Conservation (phyloP, 2,329 filamentous ascomycete genomes). For the Fusarium acutatum region DNA sequence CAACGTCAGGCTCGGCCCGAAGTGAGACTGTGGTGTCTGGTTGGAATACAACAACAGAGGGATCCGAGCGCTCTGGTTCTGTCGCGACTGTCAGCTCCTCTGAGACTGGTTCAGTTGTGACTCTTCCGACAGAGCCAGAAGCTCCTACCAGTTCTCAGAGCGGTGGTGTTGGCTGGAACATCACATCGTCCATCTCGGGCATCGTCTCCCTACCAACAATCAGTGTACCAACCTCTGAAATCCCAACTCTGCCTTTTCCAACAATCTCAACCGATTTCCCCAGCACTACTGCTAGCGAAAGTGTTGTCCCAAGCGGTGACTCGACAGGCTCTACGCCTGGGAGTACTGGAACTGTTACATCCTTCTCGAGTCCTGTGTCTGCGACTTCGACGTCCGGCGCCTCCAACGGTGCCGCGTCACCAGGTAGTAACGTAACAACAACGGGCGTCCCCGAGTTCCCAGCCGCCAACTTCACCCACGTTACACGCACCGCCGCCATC, state of each 20-base stretch:
- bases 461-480: slow-evolving; percentile 46
- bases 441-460: slow-evolving; percentile 29
- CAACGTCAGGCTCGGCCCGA: background rate
- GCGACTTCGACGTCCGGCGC: background rate
- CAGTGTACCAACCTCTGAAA: slow-evolving; percentile 9
- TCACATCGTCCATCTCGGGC: slow-evolving; percentile 8
- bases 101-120: background rate
- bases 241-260: background rate
- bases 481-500: slow-evolving; percentile 42
- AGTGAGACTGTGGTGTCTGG: background rate
- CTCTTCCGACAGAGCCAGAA: background rate
- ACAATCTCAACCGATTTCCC: background rate
- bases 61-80: background rate
- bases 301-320: background rate
- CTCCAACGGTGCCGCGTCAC: slow-evolving; percentile 12
- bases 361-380: slow-evolving; percentile 17
- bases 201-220: slow-evolving; percentile 12
- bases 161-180: background rate
- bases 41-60: background rate
- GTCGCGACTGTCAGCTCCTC: background rate
- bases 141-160: background rate
- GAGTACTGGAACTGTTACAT: slow-evolving; percentile 15
- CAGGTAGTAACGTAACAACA: slow-evolving; percentile 13
- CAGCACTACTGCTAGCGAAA: background rate
- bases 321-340: background rate